Base-by-base conservation (phyloP, 1,139 yeast genomes). In the Blastobotrys aristatus region DNA sequence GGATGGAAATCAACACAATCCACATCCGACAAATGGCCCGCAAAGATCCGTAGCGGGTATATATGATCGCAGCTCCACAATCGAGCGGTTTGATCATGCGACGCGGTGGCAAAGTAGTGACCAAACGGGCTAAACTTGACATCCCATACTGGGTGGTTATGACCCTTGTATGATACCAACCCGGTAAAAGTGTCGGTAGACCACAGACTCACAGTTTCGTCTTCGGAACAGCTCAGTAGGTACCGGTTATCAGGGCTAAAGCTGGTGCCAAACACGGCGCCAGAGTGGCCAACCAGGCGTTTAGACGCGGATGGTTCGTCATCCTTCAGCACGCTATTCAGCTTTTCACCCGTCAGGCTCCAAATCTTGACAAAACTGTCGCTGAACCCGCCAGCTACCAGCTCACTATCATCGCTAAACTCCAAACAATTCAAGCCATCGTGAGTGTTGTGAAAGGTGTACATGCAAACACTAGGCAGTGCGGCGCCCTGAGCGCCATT, bases 11-110 rank as follows among this genome's bases (percentile, higher is more conserved):
- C 83, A 35, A 92, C 95, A 58, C 92, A 82, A 63, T 94, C 98
- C 38, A 94, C 98, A 69, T 94, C 99, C 61, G 89, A 86, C 58
- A 90, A 77, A 67, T 94, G 99, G 0, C 99, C 99, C 0, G 97
- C 97, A 72, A 94, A 90, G 33, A 94, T 88, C 57, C 98, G 75
- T 57, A 94, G 74, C 30, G 98, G 97, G 64, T 92, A 90, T 40
- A 94, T 90, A 67, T 94, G 99, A 65, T 94, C 98, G 53, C 96
- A 89, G 33, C 96, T 90, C 99, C 99, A 94, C 51, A 94, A 73
- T 54, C 97, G 75, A 0, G 97, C 98, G 0, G 98, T 94, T 65
- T 90, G 97, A 63, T 94, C 99, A 62, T 90, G 97, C 3, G 97
- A 88, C 0, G 95, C 97, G 0, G 97, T 89, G 11, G 95, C 97